Percentiles rank a stretch among this genome's conserved stretches.
Evolutionary conservation across 2,329 filamentous ascomycete genomes (phyloP).

Genomic region (Pestalotiopsis sp.): DNA sequence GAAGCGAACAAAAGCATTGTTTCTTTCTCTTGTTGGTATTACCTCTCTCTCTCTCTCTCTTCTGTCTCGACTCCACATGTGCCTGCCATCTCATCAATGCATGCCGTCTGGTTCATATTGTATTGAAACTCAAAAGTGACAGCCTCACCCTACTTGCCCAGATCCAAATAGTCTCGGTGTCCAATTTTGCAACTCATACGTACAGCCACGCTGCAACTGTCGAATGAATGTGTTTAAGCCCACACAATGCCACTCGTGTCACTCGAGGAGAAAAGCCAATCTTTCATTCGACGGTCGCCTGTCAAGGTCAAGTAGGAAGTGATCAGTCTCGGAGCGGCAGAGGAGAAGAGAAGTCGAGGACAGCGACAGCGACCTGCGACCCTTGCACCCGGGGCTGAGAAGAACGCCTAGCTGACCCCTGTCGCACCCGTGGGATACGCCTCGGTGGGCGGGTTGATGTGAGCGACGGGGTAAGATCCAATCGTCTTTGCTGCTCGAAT

Average conservation of each 20-base stretch:
- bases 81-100: background rate
- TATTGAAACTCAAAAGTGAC: background rate
- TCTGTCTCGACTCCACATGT: background rate
- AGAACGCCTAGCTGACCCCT: constrained; percentile 17
- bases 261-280: background rate
- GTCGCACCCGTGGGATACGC: constrained; percentile 8
- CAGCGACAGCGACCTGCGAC: background rate
- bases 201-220: constrained; percentile 4
- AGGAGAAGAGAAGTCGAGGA: background rate
- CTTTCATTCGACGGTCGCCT: background rate
- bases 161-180: background rate
- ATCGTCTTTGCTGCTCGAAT: constrained; percentile 4
- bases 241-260: background rate
- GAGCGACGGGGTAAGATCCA: constrained; percentile 1
- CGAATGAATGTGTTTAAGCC: background rate
- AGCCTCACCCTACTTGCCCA: background rate
- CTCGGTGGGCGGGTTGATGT: constrained; percentile 19
- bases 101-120: background rate
- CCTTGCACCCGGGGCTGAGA: constrained; percentile 22
- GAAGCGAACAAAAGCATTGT: background rate
- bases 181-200: background rate
- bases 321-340: background rate
- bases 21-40: background rate
- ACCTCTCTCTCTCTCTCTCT: background rate
- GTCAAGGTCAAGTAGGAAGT: background rate